Percentiles rank a stretch among this genome's conserved stretches.
Conservation (phyloP, 352 stramenopile species). For the Poterioochromonas sp. region DNA sequence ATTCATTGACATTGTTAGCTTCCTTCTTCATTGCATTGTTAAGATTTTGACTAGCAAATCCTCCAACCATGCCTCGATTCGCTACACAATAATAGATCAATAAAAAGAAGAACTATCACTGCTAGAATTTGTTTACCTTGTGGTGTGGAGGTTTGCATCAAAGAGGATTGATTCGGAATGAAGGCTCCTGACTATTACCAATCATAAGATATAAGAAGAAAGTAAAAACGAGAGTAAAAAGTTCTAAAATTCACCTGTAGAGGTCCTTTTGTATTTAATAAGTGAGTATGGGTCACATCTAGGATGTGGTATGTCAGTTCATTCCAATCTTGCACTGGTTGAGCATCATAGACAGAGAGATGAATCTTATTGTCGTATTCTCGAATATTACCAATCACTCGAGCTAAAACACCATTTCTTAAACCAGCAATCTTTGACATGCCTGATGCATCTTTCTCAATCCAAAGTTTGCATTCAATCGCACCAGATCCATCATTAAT, state of each 20-base stretch:
- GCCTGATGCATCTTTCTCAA: conserved; percentile 54
- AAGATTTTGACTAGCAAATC: background rate
- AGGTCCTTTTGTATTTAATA: conserved; percentile 63
- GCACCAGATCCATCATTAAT: conserved; percentile 85
- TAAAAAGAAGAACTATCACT: background rate
- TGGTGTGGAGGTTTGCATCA: background rate
- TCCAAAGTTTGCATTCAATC: conserved; percentile 78
- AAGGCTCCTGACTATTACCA: background rate
- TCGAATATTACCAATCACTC: conserved; percentile 75
- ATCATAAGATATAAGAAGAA: background rate
- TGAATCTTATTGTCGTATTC: conserved; percentile 75
- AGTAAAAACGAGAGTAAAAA: background rate
- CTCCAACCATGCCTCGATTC: background rate
- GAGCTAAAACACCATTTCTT: conserved; percentile 71
- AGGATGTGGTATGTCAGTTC: conserved; percentile 90
- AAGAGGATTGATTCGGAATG: background rate
- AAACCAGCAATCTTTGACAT: background rate
- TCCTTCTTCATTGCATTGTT: background rate
- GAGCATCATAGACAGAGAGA: conserved; percentile 72
- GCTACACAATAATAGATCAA: conserved; percentile 2
- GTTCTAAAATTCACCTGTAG: conserved; percentile 39
- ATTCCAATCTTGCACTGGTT: conserved; percentile 73
- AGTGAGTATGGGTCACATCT: conserved; percentile 78
- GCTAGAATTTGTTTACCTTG: background rate
- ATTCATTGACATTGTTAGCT: background rate